A percentile compares a stretch with the other conserved stretches of the same genome.
Evolutionary conservation across 2,329 filamentous ascomycete genomes (phyloP).

Genomic region (Coleophoma eucalyptorum): DNA sequence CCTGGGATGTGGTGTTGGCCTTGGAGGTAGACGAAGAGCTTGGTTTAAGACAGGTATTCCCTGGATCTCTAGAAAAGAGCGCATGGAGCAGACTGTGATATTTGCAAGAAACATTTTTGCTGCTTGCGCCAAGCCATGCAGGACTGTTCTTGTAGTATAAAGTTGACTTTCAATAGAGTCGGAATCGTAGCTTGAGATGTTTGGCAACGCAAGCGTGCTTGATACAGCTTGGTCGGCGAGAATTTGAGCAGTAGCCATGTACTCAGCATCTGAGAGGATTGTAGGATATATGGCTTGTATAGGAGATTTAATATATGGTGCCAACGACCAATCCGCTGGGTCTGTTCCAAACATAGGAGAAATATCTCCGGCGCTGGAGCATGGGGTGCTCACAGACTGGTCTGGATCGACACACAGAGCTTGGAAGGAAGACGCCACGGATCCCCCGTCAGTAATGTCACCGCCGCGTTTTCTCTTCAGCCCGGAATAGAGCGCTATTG

Average conservation of each 20-base stretch:
- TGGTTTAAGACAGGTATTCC: conserved; percentile 52
- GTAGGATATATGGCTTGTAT: conserved; percentile 38
- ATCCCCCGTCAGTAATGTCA: conserved; percentile 20
- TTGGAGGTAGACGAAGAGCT: conserved; percentile 40
- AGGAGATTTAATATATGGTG: conserved; percentile 55
- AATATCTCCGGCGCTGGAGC: conserved; percentile 19
- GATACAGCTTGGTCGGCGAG: conserved; percentile 66
- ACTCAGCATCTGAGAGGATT: conserved; percentile 48
- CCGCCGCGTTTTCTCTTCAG: conserved; percentile 25
- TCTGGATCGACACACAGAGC: conserved; percentile 22
- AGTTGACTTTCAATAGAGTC: conserved; percentile 4
- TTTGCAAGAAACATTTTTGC: conserved; percentile 40
- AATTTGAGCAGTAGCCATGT: conserved; percentile 65
- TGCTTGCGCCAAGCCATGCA: conserved; percentile 42
- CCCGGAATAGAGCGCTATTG: conserved; percentile 41
- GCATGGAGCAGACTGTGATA: conserved; percentile 37
- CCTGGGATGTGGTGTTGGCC: conserved; percentile 21
- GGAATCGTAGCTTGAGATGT: not conserved
- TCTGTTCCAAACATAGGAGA: conserved; percentile 25
- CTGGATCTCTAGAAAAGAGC: conserved; percentile 51
- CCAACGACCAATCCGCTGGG: conserved; percentile 36
- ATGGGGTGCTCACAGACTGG: conserved; percentile 17
- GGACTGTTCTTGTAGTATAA: conserved; percentile 19
- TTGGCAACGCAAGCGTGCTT: conserved; percentile 34
- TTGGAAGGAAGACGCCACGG: conserved; percentile 25